These are phyloP conservation scores for Penicillium brasilianum DNA, from an alignment of 2,329 filamentous ascomycete species.

Conservation along the genomic window DNA sequence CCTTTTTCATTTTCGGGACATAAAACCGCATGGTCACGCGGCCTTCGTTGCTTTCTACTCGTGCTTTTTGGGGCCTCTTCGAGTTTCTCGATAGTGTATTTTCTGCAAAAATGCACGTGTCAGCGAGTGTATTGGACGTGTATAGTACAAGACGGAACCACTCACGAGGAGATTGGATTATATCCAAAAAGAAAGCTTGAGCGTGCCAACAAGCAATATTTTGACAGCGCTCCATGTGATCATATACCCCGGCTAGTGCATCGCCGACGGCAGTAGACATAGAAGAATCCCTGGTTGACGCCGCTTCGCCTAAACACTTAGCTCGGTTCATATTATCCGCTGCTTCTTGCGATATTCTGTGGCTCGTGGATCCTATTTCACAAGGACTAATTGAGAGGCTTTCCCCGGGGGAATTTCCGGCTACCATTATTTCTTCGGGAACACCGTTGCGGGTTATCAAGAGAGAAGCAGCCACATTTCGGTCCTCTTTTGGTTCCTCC, in stretches of 20 bases:
- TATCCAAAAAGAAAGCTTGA: slow-evolving; percentile 12
- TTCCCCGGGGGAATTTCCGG: background rate
- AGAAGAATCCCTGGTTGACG: background rate
- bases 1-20: slow-evolving; percentile 6
- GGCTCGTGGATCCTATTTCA: slow-evolving; percentile 5
- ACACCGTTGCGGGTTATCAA: background rate
- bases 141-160: background rate
- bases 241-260: slow-evolving; percentile 8
- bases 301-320: slow-evolving; percentile 8
- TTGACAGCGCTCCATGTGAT: slow-evolving; percentile 10
- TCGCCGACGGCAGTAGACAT: slow-evolving; percentile 12
- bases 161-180: slow-evolving; percentile 2
- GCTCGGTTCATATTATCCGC: background rate
- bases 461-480: background rate
- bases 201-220: slow-evolving; percentile 8
- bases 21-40: slow-evolving; percentile 15
- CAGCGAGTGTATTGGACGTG: slow-evolving; percentile 2
- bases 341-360: slow-evolving; percentile 8
- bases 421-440: background rate
- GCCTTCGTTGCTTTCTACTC: slow-evolving; percentile 5
- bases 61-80: slow-evolving; percentile 5
- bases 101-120: slow-evolving; percentile 5
- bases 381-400: background rate
- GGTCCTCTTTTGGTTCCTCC: background rate
- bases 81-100: slow-evolving; percentile 3